Evolutionary conservation across 176 grass and related monocot species (phyloP).

Genomic region (Oryza punctata): DNA sequence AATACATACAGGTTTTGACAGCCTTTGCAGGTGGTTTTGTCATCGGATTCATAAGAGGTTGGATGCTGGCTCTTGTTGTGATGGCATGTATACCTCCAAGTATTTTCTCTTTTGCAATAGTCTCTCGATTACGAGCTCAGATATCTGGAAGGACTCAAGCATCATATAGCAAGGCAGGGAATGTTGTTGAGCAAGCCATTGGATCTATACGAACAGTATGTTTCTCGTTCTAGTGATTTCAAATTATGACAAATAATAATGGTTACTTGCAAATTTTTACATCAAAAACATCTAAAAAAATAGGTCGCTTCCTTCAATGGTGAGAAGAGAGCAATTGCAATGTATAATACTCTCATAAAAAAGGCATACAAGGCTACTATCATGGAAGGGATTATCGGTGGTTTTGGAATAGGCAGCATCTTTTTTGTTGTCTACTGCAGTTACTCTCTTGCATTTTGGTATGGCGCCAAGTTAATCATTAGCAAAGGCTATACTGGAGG

Average conservation of each 20-base stretch:
- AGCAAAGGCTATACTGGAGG: slow-evolving; percentile 71
- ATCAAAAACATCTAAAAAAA: slow-evolving; percentile 28
- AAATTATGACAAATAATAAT: slow-evolving; percentile 3
- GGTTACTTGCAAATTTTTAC: slow-evolving; percentile 5
- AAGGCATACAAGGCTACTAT: slow-evolving; percentile 57
- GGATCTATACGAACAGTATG: slow-evolving; percentile 74
- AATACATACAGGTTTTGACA: slow-evolving; percentile 61
- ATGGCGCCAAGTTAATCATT: slow-evolving; percentile 63
- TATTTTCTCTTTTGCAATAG: slow-evolving; percentile 57
- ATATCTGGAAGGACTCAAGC: slow-evolving; percentile 57
- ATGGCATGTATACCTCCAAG: slow-evolving; percentile 55
- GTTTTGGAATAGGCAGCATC: slow-evolving; percentile 58
- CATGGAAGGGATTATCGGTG: slow-evolving; percentile 60
- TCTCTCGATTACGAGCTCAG: slow-evolving; percentile 53
- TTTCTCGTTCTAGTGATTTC: slow-evolving; percentile 32
- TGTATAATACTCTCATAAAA: slow-evolving; percentile 62
- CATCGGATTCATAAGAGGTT: slow-evolving; percentile 70
- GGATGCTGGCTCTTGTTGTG: slow-evolving; percentile 69
- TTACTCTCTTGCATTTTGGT: slow-evolving; percentile 69
- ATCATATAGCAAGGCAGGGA: slow-evolving; percentile 70
- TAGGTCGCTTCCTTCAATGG: slow-evolving; percentile 75
- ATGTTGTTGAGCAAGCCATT: slow-evolving; percentile 80
- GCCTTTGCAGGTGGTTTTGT: slow-evolving; percentile 72
- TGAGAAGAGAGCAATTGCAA: slow-evolving; percentile 59
- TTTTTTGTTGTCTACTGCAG: slow-evolving; percentile 58